Base-by-base conservation (phyloP, 257 asterid species). In the Solanum tarapatanum region DNA sequence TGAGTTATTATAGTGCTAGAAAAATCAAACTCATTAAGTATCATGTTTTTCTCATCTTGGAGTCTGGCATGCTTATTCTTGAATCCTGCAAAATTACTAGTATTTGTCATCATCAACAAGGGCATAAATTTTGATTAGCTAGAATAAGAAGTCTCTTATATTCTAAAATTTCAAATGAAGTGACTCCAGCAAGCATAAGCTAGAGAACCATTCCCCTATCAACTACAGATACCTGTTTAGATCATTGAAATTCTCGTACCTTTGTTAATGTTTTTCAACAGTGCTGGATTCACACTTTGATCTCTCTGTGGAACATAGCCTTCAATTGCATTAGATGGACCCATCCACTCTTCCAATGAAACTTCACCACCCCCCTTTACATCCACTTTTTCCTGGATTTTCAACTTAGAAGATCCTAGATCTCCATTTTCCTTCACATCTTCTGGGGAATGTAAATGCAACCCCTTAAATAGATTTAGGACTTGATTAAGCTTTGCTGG, bases 281-380 rank as follows among this genome's bases (percentile, higher is more conserved):
- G 91, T 72, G 51, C 87, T 26, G 91, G 64, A 82, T 87, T 92
- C 84, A 64, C 5, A 85, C 75, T 89, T 7, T 55, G 89, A 82
- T 93, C 95, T 85, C 82, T 93, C 83, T 88, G 93, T 13, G 99
- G 99, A 83, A 95, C 95, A 91, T 97, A 97, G 89, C 99, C 99
- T 83, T 97, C 99, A 90, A 97, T 94, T 26, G 99, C 99, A 90
- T 93, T 92, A 32, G 99, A 91, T 41, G 98, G 96, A 79, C 99
- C 99, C 87, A 94, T 87, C 99, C 99, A 97, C 91, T 95, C 99
- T 90, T 93, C 95, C 85, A 93, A 45, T 84, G 99, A 90, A 74
- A 95, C 94, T 86, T 94, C 96, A 86, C 94, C 96, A 55, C 90
- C 90, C 86, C 90, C 90, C 87, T 87, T 89, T 41, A 85, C 70